Percentiles rank a stretch among this genome's conserved stretches.
Evolutionary conservation across 805 yeast genomes (phyloP).

Genomic region (Wickerhamomyces canadensis): DNA sequence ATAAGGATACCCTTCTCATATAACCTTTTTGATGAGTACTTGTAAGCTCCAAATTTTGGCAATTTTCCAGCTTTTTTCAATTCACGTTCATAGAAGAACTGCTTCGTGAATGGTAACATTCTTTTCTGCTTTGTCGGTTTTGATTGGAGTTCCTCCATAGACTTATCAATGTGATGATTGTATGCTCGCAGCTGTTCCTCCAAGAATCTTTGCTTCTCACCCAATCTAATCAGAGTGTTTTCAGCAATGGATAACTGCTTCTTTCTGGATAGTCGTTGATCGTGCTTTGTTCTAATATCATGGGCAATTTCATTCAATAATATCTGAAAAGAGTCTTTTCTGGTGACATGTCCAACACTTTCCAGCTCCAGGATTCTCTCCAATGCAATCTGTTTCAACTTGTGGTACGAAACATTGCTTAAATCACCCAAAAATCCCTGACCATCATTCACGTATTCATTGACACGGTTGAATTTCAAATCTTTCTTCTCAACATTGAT

Average conservation of each 20-base stretch:
- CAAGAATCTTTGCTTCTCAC: conserved; percentile 40
- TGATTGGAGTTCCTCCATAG: conserved; percentile 44
- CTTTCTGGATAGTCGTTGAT: conserved; percentile 41
- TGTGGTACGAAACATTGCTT: conserved; percentile 52
- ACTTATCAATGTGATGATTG: conserved; percentile 42
- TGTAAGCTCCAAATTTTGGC: conserved; percentile 73
- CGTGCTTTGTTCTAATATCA: conserved; percentile 61
- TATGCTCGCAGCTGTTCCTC: conserved; percentile 36
- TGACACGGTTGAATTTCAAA: conserved; percentile 30
- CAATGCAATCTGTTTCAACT: conserved; percentile 69
- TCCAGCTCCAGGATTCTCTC: conserved; percentile 77
- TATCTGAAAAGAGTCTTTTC: conserved; percentile 71
- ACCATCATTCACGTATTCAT: conserved; percentile 36
- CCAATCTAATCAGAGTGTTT: conserved; percentile 38
- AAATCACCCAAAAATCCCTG: conserved; percentile 47
- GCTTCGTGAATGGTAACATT: conserved; percentile 59
- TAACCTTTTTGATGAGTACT: conserved; percentile 69
- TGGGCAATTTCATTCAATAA: conserved; percentile 76
- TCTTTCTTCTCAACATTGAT: conserved; percentile 40
- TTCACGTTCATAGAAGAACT: conserved; percentile 70
- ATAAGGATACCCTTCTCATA: conserved; percentile 65
- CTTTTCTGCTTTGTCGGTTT: conserved; percentile 25
- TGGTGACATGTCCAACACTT: conserved; percentile 51
- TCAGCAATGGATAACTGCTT: conserved; percentile 40
- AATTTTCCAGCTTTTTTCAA: conserved; percentile 59